Base-by-base conservation (phyloP, 139 green algal species). In the Cymbomonas tetramitiformis region DNA sequence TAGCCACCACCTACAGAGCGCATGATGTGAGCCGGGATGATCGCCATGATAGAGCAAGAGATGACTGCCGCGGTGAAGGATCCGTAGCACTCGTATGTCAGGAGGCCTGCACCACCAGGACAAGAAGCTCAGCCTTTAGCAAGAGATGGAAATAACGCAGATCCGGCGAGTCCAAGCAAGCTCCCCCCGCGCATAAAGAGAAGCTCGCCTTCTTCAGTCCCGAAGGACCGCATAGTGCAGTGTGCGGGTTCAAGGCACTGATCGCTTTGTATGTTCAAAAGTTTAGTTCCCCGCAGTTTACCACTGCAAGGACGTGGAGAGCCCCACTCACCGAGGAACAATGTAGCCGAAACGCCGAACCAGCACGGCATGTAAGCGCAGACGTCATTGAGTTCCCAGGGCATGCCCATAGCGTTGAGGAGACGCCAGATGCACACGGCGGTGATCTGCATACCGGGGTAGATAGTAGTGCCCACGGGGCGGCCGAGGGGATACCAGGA, bases 381-480 rank as follows among this genome's bases (percentile, higher is more conserved):
- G 18, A 83, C 72, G 48, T 85, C 78, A 0, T 71, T 58, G 50
- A 79, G 58, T 15, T 65, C 32, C 33, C 74, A 66, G 2, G 38
- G 34, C 43, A 69, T 34, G 1, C 64, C 18, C 26, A 86, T 60
- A 55, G 89, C 79, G 3, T 71, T 72, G 9, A 96, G 51, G 15
- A 32, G 7, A 9, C 43, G 57, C 31, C 65, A 72, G 25, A 71
- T 64, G 48, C 56, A 61, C 30, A 79, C 63, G 12, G 72, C 65
- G 10, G 77, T 80, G 6, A 81, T 62, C 68, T 79, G 79, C 48
- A 88, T 75, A 25, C 80, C 80, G 2, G 80, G 80, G 70, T 84
- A 88, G 5, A 88, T 70, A 15, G 80, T 88, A 26, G 61, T 67
- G n/a, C 80, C 80, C 18, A 88, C 75, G 31, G 78, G 74, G n/a